phyloP scores from a whole-genome alignment of 2,329 filamentous ascomycete species.

The Ophiostoma sp. region DNA sequence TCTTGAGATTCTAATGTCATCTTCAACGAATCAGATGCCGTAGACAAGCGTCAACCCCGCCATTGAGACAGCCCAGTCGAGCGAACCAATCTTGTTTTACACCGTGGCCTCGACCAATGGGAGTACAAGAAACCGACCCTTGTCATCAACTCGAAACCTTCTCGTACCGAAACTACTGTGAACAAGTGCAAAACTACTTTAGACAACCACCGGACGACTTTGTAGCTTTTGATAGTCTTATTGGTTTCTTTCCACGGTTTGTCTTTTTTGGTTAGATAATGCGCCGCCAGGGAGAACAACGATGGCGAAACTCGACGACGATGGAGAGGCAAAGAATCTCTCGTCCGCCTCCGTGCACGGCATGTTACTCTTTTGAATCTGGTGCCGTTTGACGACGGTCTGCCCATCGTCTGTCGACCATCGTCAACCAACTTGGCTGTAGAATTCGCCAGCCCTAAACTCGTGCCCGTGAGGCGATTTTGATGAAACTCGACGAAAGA shows the following conservation, averaged over 20 bases:
- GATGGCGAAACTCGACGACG: too few species aligned
- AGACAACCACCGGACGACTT: background rate
- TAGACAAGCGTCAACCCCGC: background rate
- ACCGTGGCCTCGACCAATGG: background rate
- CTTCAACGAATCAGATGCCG: background rate
- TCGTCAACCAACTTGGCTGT: too few species aligned
- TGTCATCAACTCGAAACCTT: background rate
- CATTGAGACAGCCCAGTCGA: background rate
- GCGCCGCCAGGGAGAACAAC: too few species aligned
- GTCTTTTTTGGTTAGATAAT: slow-evolving; percentile 1
- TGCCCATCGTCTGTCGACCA: too few species aligned
- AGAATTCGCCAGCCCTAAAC: background rate
- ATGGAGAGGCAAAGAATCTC: too few species aligned
- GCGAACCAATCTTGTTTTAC: slow-evolving; percentile 1
- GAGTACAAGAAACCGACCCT: background rate
- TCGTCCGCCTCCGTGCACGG: too few species aligned
- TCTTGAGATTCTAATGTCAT: background rate
- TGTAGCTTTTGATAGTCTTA: too few species aligned
- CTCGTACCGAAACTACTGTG: background rate
- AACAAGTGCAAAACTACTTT: background rate
- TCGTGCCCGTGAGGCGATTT: background rate
- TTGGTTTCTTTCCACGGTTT: too few species aligned
- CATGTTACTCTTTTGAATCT: too few species aligned
- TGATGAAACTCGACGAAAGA: too few species aligned
- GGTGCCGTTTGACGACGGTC: too few species aligned